A percentile compares a stretch with the other conserved stretches of the same genome.
These are phyloP conservation scores for Candida alai DNA, from an alignment of 805 yeast genomes.

Conservation along the genomic window DNA sequence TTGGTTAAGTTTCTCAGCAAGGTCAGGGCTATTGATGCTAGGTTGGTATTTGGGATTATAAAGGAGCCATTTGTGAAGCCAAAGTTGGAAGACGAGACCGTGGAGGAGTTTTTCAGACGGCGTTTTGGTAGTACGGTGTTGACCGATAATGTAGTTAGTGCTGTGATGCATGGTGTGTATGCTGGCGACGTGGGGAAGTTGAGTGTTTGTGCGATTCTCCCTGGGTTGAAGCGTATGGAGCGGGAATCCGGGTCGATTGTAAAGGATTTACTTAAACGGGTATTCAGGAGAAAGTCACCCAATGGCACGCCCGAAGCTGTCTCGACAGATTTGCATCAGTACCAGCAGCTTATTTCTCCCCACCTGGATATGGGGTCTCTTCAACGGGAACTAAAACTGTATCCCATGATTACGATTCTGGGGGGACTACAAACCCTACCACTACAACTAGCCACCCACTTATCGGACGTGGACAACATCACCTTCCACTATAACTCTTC, in stretches of 20 bases:
- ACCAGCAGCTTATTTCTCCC: constrained; percentile 7
- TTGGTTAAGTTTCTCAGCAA: constrained; percentile 22
- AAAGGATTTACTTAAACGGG: constrained; percentile 26
- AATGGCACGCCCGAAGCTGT: neutral
- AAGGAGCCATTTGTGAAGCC: constrained; percentile 47
- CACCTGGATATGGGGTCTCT: constrained; percentile 34
- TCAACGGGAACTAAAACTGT: constrained; percentile 39
- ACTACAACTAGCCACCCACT: constrained; percentile 31
- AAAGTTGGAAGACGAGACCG: constrained; percentile 57
- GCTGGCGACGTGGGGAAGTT: constrained; percentile 66
- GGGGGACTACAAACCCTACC: constrained; percentile 59
- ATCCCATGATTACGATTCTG: constrained; percentile 58
- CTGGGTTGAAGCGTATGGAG: constrained; percentile 56
- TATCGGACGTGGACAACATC: constrained; percentile 40
- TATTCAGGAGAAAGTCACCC: neutral
- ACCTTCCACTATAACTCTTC: constrained; percentile 27
- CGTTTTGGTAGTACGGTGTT: constrained; percentile 58
- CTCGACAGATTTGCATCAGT: constrained; percentile 6
- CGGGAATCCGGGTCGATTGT: constrained; percentile 55
- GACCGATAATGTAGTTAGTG: constrained; percentile 64
- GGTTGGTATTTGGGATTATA: constrained; percentile 32
- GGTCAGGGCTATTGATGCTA: constrained; percentile 23
- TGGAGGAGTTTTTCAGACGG: constrained; percentile 61
- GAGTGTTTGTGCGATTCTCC: constrained; percentile 62
- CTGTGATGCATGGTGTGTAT: constrained; percentile 83